Conservation (phyloP, 169 alveolate species). For the Plasmodium knowlesi region DNA sequence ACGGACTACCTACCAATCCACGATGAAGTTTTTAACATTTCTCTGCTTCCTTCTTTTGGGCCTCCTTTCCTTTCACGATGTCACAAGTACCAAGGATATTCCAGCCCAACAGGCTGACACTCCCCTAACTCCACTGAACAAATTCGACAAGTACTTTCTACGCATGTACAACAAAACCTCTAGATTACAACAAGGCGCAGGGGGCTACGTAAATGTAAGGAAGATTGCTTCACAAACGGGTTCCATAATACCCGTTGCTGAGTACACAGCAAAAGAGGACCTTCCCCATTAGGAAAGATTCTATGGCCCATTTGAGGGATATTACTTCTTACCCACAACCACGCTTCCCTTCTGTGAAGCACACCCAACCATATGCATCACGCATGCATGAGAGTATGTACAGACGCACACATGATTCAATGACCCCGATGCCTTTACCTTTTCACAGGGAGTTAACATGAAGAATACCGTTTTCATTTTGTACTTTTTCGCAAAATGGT, state of each 20-base stretch:
- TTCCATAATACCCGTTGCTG: neutral
- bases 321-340: neutral
- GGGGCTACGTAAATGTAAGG: slow-evolving; percentile 42
- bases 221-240: neutral
- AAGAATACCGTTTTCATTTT: slow-evolving; percentile 28
- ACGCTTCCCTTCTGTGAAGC: neutral
- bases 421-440: neutral
- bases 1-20: neutral
- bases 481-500: slow-evolving; percentile 71
- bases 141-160: slow-evolving; percentile 42
- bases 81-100: slow-evolving; percentile 4
- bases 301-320: neutral
- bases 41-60: neutral
- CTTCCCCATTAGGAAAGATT: neutral
- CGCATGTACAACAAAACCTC: slow-evolving; percentile 26
- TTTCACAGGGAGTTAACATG: slow-evolving; percentile 17
- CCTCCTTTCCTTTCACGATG: slow-evolving; percentile 10
- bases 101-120: neutral
- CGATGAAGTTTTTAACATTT: slow-evolving; percentile 29
- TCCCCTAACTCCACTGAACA: slow-evolving; percentile 48
- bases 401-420: neutral
- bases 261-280: neutral
- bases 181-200: slow-evolving; percentile 31
- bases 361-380: neutral
- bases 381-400: neutral